Conservation (phyloP, 2,329 filamentous ascomycete genomes). For the Botrytis sinoallii region DNA sequence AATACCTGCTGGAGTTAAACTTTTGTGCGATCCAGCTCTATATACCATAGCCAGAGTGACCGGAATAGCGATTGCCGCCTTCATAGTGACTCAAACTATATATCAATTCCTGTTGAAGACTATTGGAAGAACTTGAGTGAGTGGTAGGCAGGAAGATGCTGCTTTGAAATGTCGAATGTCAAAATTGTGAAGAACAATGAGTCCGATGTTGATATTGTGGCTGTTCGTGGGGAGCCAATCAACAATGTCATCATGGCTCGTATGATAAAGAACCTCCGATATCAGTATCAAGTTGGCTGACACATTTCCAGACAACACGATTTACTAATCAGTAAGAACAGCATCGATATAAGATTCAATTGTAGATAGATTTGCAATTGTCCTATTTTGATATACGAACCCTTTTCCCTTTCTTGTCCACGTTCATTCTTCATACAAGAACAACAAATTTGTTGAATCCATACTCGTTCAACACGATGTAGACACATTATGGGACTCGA, state of each 20-base stretch:
- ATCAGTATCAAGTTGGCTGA: neutral
- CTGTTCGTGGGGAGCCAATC: neutral
- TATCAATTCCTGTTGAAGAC: neutral
- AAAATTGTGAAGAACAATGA: slow-evolving; percentile 3
- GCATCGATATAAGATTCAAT: neutral
- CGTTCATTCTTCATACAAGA: neutral
- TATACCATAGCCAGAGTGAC: slow-evolving; percentile 59
- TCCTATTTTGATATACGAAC: neutral
- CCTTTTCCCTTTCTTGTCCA: neutral
- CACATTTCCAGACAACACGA: neutral
- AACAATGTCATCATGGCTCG: neutral
- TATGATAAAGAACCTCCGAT: neutral
- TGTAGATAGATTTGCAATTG: neutral
- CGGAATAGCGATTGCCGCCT: slow-evolving; percentile 54
- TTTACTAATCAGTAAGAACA: neutral
- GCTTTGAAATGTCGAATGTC: neutral
- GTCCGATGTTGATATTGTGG: neutral
- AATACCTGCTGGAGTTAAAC: slow-evolving; percentile 75
- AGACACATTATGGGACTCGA: neutral
- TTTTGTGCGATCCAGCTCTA: slow-evolving; percentile 68
- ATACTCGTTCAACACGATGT: neutral
- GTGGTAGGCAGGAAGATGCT: neutral
- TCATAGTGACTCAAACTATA: slow-evolving; percentile 44
- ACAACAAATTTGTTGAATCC: neutral
- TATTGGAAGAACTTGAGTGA: neutral